phyloP scores from a whole-genome alignment of 345 rosid genomes.

The Zanthoxylum bungeanum region DNA sequence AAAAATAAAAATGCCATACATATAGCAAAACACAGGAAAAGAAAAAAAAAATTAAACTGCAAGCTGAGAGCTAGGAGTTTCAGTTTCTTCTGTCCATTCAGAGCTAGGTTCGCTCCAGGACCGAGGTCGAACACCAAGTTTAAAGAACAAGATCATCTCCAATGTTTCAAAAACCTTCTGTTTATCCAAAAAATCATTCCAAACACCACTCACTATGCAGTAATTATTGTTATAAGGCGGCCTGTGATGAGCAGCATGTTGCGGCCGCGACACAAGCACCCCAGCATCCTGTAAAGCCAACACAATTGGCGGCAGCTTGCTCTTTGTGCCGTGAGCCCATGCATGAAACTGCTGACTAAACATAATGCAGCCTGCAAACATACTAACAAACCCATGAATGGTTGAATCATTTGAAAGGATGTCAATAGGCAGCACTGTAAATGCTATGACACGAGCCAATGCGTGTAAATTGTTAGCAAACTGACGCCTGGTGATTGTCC shows the following conservation, averaged over 20 bases:
- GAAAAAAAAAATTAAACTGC: neutral
- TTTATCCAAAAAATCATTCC: slow-evolving; percentile 69
- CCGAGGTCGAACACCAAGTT: slow-evolving; percentile 61
- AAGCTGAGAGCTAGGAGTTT: slow-evolving; percentile 21
- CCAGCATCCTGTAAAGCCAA: slow-evolving; percentile 70
- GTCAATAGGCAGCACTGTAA: slow-evolving; percentile 60
- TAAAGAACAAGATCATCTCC: slow-evolving; percentile 68
- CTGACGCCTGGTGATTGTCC: slow-evolving; percentile 80
- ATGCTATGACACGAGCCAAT: slow-evolving; percentile 52
- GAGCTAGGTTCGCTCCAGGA: slow-evolving; percentile 78
- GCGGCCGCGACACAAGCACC: slow-evolving; percentile 59
- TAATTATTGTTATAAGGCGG: slow-evolving; percentile 81
- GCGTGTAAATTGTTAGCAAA: slow-evolving; percentile 88
- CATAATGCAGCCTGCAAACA: slow-evolving; percentile 70
- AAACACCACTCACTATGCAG: slow-evolving; percentile 84
- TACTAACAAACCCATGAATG: slow-evolving; percentile 50
- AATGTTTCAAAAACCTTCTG: slow-evolving; percentile 60
- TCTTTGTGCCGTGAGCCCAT: slow-evolving; percentile 94
- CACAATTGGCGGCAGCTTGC: slow-evolving; percentile 66
- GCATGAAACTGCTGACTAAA: slow-evolving; percentile 93
- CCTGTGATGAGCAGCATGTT: slow-evolving; percentile 75
- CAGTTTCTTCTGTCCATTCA: slow-evolving; percentile 60
- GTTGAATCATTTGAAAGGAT: slow-evolving; percentile 44
- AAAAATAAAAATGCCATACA: neutral
- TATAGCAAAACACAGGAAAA: neutral